Percentiles rank a stretch among this genome's conserved stretches.
These are phyloP conservation scores for Diplogelasinospora grovesii DNA, from an alignment of 495 filamentous ascomycete genomes.

Conservation along the genomic window DNA sequence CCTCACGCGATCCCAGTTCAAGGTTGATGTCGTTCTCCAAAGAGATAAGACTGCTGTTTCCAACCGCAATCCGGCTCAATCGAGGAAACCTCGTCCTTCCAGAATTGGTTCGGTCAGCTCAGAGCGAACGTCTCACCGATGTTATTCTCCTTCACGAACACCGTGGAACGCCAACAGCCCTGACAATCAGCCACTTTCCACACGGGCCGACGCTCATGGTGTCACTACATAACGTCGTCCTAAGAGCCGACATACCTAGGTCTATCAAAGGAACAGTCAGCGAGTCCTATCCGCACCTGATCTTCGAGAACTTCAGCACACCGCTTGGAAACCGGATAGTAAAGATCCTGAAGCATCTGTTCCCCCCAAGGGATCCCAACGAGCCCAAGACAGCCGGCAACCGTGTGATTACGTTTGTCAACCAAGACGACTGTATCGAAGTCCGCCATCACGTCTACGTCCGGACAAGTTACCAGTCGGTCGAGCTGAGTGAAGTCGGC, in stretches of 20 bases:
- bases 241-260: conserved; percentile 89
- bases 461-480: conserved; percentile 75
- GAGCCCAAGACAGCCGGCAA: conserved; percentile 69
- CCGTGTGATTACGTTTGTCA: conserved; percentile 87
- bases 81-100: conserved; percentile 83
- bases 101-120: conserved; percentile 74
- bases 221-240: conserved; percentile 88
- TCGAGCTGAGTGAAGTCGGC: conserved; percentile 91
- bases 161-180: conserved; percentile 78
- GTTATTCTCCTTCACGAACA: conserved; percentile 89
- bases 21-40: conserved; percentile 88
- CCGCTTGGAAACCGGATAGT: conserved; percentile 76
- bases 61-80: conserved; percentile 85
- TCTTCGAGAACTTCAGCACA: conserved; percentile 91
- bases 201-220: conserved; percentile 91
- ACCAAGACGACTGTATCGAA: conserved; percentile 90
- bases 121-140: conserved; percentile 71
- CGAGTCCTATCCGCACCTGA: conserved; percentile 88
- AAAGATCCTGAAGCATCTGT: conserved; percentile 90
- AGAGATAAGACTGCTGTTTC: conserved; percentile 85
- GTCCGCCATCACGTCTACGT: conserved; percentile 47
- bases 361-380: conserved; percentile 76
- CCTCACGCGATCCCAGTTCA: conserved; percentile 78
- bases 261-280: conserved; percentile 81
- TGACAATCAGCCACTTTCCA: conserved; percentile 91